phyloP scores from a whole-genome alignment of 2,329 filamentous ascomycete species.

The Claviceps spartinae region DNA sequence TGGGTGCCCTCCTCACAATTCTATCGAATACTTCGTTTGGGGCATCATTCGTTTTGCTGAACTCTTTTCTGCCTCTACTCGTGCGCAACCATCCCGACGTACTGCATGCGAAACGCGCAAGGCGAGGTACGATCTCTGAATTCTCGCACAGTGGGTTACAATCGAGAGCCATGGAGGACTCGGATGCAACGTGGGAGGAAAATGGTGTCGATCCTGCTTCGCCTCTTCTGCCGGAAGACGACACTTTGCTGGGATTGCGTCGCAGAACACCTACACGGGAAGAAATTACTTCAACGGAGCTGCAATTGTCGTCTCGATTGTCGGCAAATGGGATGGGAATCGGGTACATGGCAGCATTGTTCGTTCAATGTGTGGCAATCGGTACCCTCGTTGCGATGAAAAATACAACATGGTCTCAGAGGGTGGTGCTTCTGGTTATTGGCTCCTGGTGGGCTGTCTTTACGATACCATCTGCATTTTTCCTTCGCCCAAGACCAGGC shows the following conservation, averaged over 20 bases:
- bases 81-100: constrained; percentile 67
- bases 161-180: constrained; percentile 21
- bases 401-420: constrained; percentile 73
- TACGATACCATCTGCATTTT: constrained; percentile 75
- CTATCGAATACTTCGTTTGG: constrained; percentile 90
- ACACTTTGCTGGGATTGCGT: constrained; percentile 11
- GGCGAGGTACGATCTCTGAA: constrained; percentile 16
- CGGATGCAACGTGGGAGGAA: constrained; percentile 16
- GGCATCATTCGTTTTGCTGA: constrained; percentile 86
- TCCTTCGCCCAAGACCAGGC: constrained; percentile 77
- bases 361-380: constrained; percentile 73
- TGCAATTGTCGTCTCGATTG: constrained; percentile 76
- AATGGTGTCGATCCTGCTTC: constrained; percentile 29
- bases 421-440: constrained; percentile 74
- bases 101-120: constrained; percentile 17
- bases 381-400: constrained; percentile 58
- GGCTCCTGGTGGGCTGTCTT: constrained; percentile 90
- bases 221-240: constrained; percentile 28
- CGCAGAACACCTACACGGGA: constrained; percentile 27
- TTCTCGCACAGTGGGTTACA: constrained; percentile 19
- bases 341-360: constrained; percentile 75
- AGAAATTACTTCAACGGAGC: constrained; percentile 48
- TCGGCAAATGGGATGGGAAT: constrained; percentile 89
- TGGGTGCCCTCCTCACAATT: constrained; percentile 75
- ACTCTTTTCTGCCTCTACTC: constrained; percentile 84